These are phyloP conservation scores for Candida alai DNA, from an alignment of 805 yeast genomes.

Conservation along the genomic window DNA sequence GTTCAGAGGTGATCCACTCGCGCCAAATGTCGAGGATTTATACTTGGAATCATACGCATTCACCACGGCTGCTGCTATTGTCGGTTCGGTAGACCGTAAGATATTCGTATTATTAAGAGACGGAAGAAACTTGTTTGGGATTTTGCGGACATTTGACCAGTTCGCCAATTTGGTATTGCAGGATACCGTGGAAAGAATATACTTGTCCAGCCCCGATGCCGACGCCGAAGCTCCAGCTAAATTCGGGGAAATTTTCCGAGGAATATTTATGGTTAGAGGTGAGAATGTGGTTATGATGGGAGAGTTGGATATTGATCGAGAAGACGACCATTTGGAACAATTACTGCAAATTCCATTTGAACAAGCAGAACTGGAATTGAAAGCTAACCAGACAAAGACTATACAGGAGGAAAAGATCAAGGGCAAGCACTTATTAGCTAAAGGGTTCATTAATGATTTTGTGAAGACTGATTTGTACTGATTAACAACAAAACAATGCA, in stretches of 20 bases:
- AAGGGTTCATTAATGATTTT: constrained; percentile 57
- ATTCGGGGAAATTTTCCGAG: constrained; percentile 75
- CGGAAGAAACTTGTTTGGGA: constrained; percentile 84
- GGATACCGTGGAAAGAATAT: constrained; percentile 83
- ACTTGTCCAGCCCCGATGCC: constrained; percentile 37
- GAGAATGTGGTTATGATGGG: constrained; percentile 94
- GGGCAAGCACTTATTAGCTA: constrained; percentile 46
- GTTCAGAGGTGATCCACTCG: constrained; percentile 13
- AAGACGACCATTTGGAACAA: constrained; percentile 61
- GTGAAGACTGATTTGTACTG: constrained; percentile 53
- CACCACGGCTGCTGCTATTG: constrained; percentile 87
- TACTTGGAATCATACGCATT: constrained; percentile 78
- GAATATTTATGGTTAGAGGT: constrained; percentile 88
- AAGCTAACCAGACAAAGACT: constrained; percentile 25
- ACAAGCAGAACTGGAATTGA: constrained; percentile 50
- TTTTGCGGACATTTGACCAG: constrained; percentile 92
- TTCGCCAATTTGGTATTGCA: constrained; percentile 90
- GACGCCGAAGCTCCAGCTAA: constrained; percentile 40
- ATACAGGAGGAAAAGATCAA: constrained; percentile 41
- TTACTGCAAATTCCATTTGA: constrained; percentile 58
- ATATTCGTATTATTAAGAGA: constrained; percentile 85
- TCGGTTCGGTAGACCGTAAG: constrained; percentile 78
- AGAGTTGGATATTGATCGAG: constrained; percentile 84
- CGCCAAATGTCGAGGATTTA: constrained; percentile 47
- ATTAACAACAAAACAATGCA: constrained; percentile 2